Base-by-base conservation (phyloP, 441 rosid species). In the Eutrema salsugineum region DNA sequence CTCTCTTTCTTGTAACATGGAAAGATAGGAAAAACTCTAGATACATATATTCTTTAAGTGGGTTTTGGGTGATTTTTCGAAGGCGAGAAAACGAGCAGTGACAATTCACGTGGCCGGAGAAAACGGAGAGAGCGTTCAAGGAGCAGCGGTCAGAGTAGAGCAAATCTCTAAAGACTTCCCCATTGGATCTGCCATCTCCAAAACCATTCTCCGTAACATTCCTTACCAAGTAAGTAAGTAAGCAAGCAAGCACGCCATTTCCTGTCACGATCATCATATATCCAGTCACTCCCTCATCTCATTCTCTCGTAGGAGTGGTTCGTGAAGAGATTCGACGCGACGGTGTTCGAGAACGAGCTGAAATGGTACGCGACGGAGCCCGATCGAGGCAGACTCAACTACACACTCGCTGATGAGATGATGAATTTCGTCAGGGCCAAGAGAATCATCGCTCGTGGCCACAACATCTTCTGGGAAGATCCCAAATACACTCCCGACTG, bases 301-400 rank as follows among this genome's bases (percentile, higher is more conserved):
- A n/a, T 30, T 1, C 7, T 1, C 32, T 8, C 33, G 33, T 30
- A 91, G 98, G 81, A 84, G 7, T 89, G 98, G 97, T 89, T 91
- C 53, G 81, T 75, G 17, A 82, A 89, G 81, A 66, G 98, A 82
- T 91, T 93, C 76, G 89, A 88, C 72, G 89, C 91, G 4, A 91
- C 94, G 5, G 97, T 93, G 9, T 91, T 89, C 10, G 96, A 93
- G 75, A 89, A 93, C 66, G 98, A 93, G 67, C 89, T 91, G 8
- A 91, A 93, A 70, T 93, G 98, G 98, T 87, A 91, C 43, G 90
- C 91, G 4, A 89, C 94, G 14, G 98, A 93, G 68, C 86, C 88
- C 0, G 61, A 79, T 16, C 87, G 81, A 55, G 98, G 97, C 36
- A 78, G 77, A 65, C 40, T 80, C 4, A 91, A 91, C 54, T 93